Evolutionary conservation across 352 stramenopile genomes (phyloP).

Genomic region (Globisporangium carolinianum): DNA sequence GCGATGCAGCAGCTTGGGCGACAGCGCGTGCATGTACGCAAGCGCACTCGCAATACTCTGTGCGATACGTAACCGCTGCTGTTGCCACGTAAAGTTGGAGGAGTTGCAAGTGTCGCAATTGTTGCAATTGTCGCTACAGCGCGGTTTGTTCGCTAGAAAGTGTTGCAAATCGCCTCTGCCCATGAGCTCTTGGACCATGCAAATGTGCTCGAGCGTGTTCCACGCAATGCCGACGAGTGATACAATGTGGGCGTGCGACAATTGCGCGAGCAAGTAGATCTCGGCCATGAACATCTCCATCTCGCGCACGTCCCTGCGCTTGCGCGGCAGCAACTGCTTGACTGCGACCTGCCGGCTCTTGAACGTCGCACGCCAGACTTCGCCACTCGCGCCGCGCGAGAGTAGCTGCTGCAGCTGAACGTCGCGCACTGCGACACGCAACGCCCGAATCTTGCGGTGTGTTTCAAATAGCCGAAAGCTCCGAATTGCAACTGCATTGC

Average conservation of each 20-base stretch:
- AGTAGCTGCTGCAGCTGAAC: constrained; percentile 48
- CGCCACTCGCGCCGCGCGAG: constrained; percentile 43
- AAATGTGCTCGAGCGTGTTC: constrained; percentile 62
- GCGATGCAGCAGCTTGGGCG: constrained; percentile 12
- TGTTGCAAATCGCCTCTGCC: constrained; percentile 54
- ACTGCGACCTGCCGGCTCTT: constrained; percentile 41
- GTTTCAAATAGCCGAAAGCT: constrained; percentile 64
- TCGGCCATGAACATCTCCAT: constrained; percentile 74
- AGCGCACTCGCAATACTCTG: constrained; percentile 55
- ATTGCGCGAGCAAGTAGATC: constrained; percentile 64
- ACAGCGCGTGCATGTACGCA: constrained; percentile 57
- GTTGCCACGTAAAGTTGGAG: constrained; percentile 36
- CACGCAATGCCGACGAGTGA: constrained; percentile 51
- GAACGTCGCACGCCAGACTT: constrained; percentile 68
- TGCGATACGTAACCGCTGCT: constrained; percentile 49
- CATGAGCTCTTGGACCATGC: constrained; percentile 78
- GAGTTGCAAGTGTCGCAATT: neutral
- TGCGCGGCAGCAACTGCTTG: constrained; percentile 55
- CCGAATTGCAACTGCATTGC: constrained; percentile 47
- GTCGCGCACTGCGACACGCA: constrained; percentile 42
- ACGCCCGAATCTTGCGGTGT: constrained; percentile 44
- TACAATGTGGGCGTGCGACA: constrained; percentile 67
- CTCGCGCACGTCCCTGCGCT: constrained; percentile 43
- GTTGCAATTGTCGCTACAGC: neutral
- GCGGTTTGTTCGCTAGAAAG: constrained; percentile 30